Evolutionary conservation across 805 yeast species (phyloP), one percentile per base, ranked within the genome.

Genomic region (Osmozyma mogii): DNA sequence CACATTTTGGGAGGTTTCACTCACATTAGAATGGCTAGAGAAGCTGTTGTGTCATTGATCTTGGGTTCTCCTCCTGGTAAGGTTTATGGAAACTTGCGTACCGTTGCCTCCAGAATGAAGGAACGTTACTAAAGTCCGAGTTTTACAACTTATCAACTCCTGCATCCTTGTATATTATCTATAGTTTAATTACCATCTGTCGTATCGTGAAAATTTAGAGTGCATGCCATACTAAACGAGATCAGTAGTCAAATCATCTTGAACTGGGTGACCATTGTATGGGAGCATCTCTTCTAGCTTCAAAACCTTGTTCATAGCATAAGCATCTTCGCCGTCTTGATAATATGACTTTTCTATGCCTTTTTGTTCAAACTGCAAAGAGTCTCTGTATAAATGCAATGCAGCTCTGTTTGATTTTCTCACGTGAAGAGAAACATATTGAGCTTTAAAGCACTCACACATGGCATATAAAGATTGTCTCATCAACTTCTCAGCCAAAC

Each of bases 31-130:
- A 88, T 92, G 80, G 99, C 99, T n/a, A 75, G 97, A 62, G 95
- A 87, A 61, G 79, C 97, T 10, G 95, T 92, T 18, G 96, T 92
- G 36, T 76, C 89, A 41, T 70, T 92, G 52, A 92, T 92, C 61
- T 72, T 92, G 47, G 99, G 99, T 65, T 79, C 94, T 37, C 98
- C 97, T 23, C 98, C 98, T 22, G 96, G 97, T 42, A 92, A 92
- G 60, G 95, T 92, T 34, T 92, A 92, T 54, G 97, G 97, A 43
- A 92, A 92, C 57, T 70, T 92, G 58, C 83, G 98, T 63, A 85
- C 94, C 22, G 94, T 92, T 44, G 96, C 97, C 27, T 84, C 96
- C 9, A 76, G 98, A 62, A 75, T 92, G 79, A 92, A 92, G 65
- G 98, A 92, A 61, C 78, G 97, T 50, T 92, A 83, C 57, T 92